Evolutionary conservation across 2,329 filamentous ascomycete species (phyloP).

Genomic region (Fusarium torulosum): DNA sequence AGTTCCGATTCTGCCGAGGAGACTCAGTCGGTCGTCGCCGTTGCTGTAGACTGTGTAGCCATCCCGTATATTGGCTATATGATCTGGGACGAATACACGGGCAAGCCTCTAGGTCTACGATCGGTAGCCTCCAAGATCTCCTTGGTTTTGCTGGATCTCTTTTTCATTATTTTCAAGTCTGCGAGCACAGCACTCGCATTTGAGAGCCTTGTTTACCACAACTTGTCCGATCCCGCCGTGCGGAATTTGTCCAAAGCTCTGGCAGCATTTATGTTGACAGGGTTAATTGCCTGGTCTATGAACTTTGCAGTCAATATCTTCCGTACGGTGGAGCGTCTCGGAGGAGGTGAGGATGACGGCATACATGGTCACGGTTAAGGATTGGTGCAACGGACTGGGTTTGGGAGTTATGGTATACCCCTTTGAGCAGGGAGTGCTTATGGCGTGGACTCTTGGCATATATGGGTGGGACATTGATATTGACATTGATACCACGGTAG

Average conservation of each 20-base stretch:
- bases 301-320: conserved; percentile 91
- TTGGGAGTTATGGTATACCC: conserved; percentile 39
- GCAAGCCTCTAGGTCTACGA: conserved; percentile 89
- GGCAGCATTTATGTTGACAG: conserved; percentile 82
- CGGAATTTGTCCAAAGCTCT: conserved; percentile 75
- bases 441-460: conserved; percentile 18
- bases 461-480: conserved; percentile 10
- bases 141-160: conserved; percentile 89
- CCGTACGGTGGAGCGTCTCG: conserved; percentile 72
- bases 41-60: conserved; percentile 89
- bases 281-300: conserved; percentile 87
- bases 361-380: conserved; percentile 30
- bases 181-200: conserved; percentile 93
- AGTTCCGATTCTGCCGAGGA: conserved; percentile 65
- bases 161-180: conserved; percentile 98
- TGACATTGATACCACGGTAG: conserved; percentile 23
- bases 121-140: conserved; percentile 87
- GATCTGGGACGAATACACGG: conserved; percentile 96
- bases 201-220: conserved; percentile 77
- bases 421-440: conserved; percentile 37
- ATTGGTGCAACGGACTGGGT: conserved; percentile 12
- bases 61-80: conserved; percentile 93
- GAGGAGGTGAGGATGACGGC: conserved; percentile 63
- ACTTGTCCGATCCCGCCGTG: conserved; percentile 52
- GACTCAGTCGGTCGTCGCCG: conserved; percentile 86